Evolutionary conservation across 2,329 filamentous ascomycete genomes (phyloP).

Genomic region (Penicillium paneum): DNA sequence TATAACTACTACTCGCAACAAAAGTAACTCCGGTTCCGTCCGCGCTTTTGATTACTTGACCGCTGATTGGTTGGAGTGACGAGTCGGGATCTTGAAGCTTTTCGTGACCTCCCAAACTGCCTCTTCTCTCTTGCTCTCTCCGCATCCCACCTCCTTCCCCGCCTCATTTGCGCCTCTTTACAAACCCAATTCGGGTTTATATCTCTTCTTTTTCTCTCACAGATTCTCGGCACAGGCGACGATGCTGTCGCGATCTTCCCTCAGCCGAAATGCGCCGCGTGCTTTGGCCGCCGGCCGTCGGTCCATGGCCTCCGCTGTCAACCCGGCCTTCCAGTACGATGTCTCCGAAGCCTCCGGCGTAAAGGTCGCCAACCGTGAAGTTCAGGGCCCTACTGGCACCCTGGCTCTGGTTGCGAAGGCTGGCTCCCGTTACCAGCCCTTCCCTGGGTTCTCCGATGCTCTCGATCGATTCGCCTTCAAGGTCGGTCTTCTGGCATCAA

Average conservation of each 20-base stretch:
- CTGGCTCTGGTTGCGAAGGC: conserved; percentile 91
- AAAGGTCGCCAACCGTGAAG: conserved; percentile 89
- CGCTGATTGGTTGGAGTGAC: conserved; percentile 7
- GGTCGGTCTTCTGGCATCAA: conserved; percentile 52
- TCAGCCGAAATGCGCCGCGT: conserved; percentile 63
- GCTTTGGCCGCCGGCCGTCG: conserved; percentile 58
- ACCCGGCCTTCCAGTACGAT: conserved; percentile 82
- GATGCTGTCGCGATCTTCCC: conserved; percentile 67
- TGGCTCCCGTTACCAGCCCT: conserved; percentile 85
- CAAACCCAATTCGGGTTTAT: conserved; percentile 38
- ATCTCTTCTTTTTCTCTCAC: conserved; percentile 29
- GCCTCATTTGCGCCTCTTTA: conserved; percentile 32
- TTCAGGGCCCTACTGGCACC: conserved; percentile 82
- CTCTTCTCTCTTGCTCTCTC: conserved; percentile 24
- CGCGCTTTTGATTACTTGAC: conserved; percentile 15
- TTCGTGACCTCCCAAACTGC: conserved; percentile 37
- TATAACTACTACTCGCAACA: conserved; percentile 1
- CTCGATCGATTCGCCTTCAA: conserved; percentile 97
- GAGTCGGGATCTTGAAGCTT: conserved; percentile 44
- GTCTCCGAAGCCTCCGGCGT: conserved; percentile 79
- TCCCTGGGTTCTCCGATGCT: conserved; percentile 83
- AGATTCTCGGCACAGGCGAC: conserved; percentile 53
- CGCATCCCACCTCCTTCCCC: conserved; percentile 24
- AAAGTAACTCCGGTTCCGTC: conserved; percentile 39
- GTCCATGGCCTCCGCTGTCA: conserved; percentile 62